phyloP scores from a whole-genome alignment of 805 yeast species.

The Candida namnaoensis region DNA sequence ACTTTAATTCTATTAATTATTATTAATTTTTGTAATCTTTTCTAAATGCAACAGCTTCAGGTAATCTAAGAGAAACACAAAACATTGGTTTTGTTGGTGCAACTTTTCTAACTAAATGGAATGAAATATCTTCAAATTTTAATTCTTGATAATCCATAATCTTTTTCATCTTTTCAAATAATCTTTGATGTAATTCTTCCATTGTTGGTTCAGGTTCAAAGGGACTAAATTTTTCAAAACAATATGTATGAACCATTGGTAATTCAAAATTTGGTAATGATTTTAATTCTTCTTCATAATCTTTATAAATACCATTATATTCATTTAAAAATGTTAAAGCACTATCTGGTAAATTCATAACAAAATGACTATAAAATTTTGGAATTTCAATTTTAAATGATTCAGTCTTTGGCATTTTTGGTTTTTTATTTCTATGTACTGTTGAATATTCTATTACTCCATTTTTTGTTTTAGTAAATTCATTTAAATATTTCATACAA shows the following conservation, averaged over 20 bases:
- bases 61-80: constrained; percentile 73
- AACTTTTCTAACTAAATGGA: constrained; percentile 87
- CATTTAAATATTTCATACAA: constrained; percentile 43
- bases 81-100: constrained; percentile 97
- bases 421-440: constrained; percentile 26
- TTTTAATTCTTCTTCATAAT: constrained; percentile 27
- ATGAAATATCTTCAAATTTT: constrained; percentile 38
- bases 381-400: constrained; percentile 34
- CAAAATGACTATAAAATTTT: constrained; percentile 56
- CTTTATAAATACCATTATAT: constrained; percentile 62
- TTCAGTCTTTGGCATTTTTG: constrained; percentile 12
- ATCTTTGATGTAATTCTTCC: constrained; percentile 59
- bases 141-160: constrained; percentile 34
- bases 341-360: constrained; percentile 93
- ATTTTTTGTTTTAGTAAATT: constrained; percentile 32
- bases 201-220: constrained; percentile 63
- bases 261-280: constrained; percentile 39
- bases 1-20: no score
- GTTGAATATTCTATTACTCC: constrained; percentile 28
- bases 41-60: constrained; percentile 54
- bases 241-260: constrained; percentile 81
- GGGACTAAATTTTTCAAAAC: constrained; percentile 84
- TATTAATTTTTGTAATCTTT: not conserved
- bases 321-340: constrained; percentile 79
- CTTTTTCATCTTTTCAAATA: constrained; percentile 43